These are phyloP conservation scores for Epichloe festucae DNA, from an alignment of 2,329 filamentous ascomycete genomes.

Conservation along the genomic window DNA sequence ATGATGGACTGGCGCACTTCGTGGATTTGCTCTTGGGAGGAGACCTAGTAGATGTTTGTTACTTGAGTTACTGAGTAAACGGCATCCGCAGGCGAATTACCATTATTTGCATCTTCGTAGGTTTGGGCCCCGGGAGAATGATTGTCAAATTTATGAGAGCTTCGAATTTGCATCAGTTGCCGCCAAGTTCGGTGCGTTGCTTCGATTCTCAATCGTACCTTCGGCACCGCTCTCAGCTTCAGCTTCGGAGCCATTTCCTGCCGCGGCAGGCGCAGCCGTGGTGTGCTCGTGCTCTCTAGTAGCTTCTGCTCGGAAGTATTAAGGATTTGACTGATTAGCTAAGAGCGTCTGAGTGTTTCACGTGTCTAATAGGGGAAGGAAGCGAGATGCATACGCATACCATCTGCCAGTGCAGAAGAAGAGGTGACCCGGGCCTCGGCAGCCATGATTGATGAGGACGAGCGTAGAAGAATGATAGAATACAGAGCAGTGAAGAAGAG, in stretches of 20 bases:
- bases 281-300: constrained; percentile 15
- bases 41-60: constrained; percentile 45
- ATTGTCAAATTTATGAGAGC: constrained; percentile 55
- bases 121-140: constrained; percentile 61
- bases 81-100: constrained; percentile 32
- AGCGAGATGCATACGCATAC: constrained; percentile 5
- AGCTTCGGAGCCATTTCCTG: constrained; percentile 13
- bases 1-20: constrained; percentile 95
- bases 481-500: constrained; percentile 10
- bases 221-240: constrained; percentile 22
- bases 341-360: not conserved
- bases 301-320: constrained; percentile 7
- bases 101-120: constrained; percentile 72
- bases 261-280: constrained; percentile 13
- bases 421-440: constrained; percentile 15
- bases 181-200: not conserved
- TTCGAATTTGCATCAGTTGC: constrained; percentile 9
- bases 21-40: constrained; percentile 89
- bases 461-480: constrained; percentile 8
- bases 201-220: constrained; percentile 13
- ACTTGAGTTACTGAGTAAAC: not conserved
- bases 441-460: constrained; percentile 17
- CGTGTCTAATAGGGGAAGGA: not conserved
- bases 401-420: constrained; percentile 14
- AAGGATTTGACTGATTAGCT: not conserved